phyloP scores from a whole-genome alignment of 176 grass and related monocot genomes.

The Dendrocalamus sinicus region DNA sequence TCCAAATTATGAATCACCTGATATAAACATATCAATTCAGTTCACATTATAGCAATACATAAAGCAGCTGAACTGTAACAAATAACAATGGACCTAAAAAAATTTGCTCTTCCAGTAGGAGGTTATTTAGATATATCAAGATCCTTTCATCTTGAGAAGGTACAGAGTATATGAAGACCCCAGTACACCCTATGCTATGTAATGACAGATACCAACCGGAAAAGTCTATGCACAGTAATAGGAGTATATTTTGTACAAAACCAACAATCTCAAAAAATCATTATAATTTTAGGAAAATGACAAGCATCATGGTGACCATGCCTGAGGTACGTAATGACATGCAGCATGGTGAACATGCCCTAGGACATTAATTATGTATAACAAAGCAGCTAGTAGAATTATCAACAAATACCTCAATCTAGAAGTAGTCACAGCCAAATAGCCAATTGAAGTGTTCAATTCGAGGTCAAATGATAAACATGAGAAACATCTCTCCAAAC shows the following conservation, averaged over 20 bases:
- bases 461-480: constrained; percentile 2
- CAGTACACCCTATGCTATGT: neutral
- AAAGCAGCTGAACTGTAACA: neutral
- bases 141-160: neutral
- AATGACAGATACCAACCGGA: neutral
- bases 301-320: neutral
- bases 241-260: neutral
- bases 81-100: neutral
- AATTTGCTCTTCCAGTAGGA: neutral
- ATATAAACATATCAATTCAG: neutral
- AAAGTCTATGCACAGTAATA: neutral
- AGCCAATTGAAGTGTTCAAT: neutral
- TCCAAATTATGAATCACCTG: neutral
- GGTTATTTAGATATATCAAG: neutral
- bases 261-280: neutral
- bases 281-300: neutral
- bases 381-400: neutral
- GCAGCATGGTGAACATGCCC: neutral
- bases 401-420: neutral
- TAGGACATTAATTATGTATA: neutral
- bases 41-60: neutral
- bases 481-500: neutral
- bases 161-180: neutral
- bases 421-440: neutral
- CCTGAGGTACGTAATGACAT: neutral